Evolutionary conservation across 73 alveolate species (phyloP), one percentile per base, ranked within the genome.

Genomic region (Vitrella brassicaformis): DNA sequence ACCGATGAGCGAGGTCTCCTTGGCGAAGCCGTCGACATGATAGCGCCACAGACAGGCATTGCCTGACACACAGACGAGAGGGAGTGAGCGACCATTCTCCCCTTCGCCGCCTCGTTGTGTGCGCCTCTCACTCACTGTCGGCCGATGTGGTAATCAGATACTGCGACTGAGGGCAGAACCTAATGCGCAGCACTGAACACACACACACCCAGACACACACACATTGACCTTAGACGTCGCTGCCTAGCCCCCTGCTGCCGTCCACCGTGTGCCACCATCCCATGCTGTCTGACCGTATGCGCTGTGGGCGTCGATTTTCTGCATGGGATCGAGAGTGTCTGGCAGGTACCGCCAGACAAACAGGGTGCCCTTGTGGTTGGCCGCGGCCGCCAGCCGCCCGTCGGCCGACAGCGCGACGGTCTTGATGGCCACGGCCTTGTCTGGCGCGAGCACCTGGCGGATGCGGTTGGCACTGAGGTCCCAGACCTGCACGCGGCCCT

Each of bases 401-500:
- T 92, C 88, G 47, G 82, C 87, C 19, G 98, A 91, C 25, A 92
- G 79, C 70, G 85, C 78, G 26, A 90, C 73, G 0, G 92, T 81
- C 47, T 95, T 73, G 28, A 92, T 86, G 27, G 93, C 90, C 25
- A 87, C 72, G 30, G 89, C 93, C 71, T 88, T 92, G 47, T 75
- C 81, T 32, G 93, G 88, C 29, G 76, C 85, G 67, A 87, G 80
- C 64, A 81, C 85, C 19, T 71, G 80, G 70, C 90, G 80, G 27
- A 87, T 81, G 28, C 85, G 81, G 45, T 89, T 90, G 64, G 86
- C 84, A 22, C 87, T 81, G 47, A 92, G 45, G 77, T 92, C 96
- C 98, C 98, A 92, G 9, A 92, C 78, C 66, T 81, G 71, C 1
- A 92, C 81, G 19, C 83, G 47, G 32, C 98, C 98, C 70, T 81